Evolutionary conservation across 2,329 filamentous ascomycete species (phyloP).

Genomic region (Curvularia lunata): DNA sequence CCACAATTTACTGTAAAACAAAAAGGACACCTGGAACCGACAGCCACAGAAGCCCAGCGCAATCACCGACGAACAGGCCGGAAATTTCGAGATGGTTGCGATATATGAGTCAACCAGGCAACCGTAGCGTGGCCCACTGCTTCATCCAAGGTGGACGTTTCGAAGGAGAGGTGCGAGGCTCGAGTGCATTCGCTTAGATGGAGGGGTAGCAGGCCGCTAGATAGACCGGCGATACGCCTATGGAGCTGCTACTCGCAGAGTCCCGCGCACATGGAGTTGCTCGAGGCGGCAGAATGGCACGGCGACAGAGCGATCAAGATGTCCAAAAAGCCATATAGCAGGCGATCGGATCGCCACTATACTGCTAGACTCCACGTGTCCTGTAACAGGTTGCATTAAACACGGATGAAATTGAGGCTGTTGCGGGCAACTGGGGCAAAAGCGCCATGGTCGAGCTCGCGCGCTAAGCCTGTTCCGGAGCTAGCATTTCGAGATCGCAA

Average conservation of each 20-base stretch:
- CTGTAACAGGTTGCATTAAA: constrained; percentile 36
- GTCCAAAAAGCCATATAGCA: not conserved
- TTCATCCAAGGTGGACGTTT: not conserved
- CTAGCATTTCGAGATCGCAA: constrained; percentile 34
- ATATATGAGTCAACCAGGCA: not conserved
- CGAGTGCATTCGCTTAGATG: constrained; percentile 13
- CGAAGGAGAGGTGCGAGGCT: not conserved
- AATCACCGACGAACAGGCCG: not conserved
- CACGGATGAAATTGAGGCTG: constrained; percentile 40
- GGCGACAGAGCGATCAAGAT: constrained; percentile 10
- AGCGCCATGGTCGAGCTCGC: constrained; percentile 27
- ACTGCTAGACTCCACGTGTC: constrained; percentile 38
- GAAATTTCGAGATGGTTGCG: not conserved
- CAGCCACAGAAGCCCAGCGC: not conserved
- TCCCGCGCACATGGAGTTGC: not conserved
- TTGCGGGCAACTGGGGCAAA: constrained; percentile 30
- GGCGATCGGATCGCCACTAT: constrained; percentile 25
- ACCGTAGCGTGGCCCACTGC: not conserved
- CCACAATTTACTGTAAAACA: constrained; percentile 2
- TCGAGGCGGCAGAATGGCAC: constrained; percentile 12
- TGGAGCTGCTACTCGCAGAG: constrained; percentile 1
- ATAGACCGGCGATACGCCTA: constrained; percentile 7
- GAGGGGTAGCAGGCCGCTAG: constrained; percentile 13
- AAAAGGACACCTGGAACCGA: constrained; percentile 17
- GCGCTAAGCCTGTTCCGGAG: constrained; percentile 28